Percentiles rank a stretch among this genome's conserved stretches.
These are phyloP conservation scores for Podospora conica DNA, from an alignment of 495 filamentous ascomycete species.

Conservation along the genomic window DNA sequence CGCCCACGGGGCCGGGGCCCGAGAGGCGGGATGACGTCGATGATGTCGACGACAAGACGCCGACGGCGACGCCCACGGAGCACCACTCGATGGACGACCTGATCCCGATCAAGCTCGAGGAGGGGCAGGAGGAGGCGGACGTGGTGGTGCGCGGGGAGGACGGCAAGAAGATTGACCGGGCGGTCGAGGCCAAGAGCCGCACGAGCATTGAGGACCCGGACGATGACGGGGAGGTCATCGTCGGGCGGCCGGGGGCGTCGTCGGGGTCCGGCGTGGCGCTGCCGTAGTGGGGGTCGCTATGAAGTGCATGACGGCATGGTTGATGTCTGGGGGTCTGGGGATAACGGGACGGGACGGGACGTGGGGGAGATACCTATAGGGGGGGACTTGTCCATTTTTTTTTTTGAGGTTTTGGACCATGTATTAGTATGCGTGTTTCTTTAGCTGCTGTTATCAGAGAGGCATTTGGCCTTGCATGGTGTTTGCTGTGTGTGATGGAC, in stretches of 20 bases:
- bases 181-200: slow-evolving; percentile 46
- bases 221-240: slow-evolving; percentile 41
- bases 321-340: neutral
- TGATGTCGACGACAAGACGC: slow-evolving; percentile 8
- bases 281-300: slow-evolving; percentile 6
- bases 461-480: neutral
- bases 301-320: neutral
- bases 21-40: slow-evolving; percentile 20
- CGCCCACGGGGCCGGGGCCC: slow-evolving; percentile 13
- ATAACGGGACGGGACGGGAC: neutral
- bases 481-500: too few species aligned
- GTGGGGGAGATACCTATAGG: neutral
- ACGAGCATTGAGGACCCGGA: slow-evolving; percentile 54
- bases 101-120: slow-evolving; percentile 26
- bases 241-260: slow-evolving; percentile 9
- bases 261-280: slow-evolving; percentile 12
- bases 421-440: neutral
- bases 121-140: slow-evolving; percentile 20
- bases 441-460: neutral
- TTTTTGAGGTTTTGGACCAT: neutral
- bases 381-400: neutral
- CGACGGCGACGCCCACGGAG: slow-evolving; percentile 19
- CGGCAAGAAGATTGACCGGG: slow-evolving; percentile 41
- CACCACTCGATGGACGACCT: neutral
- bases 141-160: slow-evolving; percentile 29